Percentiles rank a stretch among this genome's conserved stretches.
These are phyloP conservation scores for Saccharomyces hybrid DNA, from an alignment of 1,139 yeast species.

Conservation along the genomic window DNA sequence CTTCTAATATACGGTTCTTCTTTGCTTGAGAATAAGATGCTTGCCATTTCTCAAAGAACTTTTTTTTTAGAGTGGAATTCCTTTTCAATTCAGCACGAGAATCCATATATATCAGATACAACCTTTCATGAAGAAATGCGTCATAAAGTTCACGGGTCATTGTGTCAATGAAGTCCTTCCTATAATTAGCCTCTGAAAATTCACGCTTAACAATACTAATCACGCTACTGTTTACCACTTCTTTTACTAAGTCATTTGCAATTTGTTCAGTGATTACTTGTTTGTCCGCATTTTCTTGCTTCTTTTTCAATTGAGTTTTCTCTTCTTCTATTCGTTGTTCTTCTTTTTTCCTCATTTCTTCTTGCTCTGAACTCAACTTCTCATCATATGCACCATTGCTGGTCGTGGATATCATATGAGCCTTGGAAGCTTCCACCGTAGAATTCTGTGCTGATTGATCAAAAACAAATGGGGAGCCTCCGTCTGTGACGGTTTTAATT, in stretches of 20 bases:
- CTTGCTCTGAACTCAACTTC: background rate
- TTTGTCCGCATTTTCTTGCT: constrained; percentile 18
- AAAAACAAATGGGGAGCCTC: background rate
- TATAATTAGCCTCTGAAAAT: background rate
- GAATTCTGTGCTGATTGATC: background rate
- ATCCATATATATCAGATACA: constrained; percentile 39
- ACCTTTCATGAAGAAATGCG: constrained; percentile 54
- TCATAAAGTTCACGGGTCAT: constrained; percentile 44
- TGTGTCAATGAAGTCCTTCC: background rate
- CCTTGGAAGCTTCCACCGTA: background rate
- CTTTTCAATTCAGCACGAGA: constrained; percentile 37
- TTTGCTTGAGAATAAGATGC: constrained; percentile 23
- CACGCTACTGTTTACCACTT: constrained; percentile 26
- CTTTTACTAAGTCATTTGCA: constrained; percentile 31
- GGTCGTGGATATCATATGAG: background rate
- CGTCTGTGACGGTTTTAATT: background rate
- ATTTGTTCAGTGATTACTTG: constrained; percentile 26
- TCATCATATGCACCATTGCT: background rate
- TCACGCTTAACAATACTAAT: constrained; percentile 4
- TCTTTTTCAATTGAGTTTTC: background rate
- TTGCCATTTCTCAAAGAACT: constrained; percentile 30
- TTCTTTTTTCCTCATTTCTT: background rate
- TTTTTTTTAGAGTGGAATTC: constrained; percentile 26
- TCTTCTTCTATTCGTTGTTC: background rate
- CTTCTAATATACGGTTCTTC: constrained; percentile 34